Evolutionary conservation across 805 yeast species (phyloP), one percentile per base, ranked within the genome.

Genomic region (Candida suzukii): DNA sequence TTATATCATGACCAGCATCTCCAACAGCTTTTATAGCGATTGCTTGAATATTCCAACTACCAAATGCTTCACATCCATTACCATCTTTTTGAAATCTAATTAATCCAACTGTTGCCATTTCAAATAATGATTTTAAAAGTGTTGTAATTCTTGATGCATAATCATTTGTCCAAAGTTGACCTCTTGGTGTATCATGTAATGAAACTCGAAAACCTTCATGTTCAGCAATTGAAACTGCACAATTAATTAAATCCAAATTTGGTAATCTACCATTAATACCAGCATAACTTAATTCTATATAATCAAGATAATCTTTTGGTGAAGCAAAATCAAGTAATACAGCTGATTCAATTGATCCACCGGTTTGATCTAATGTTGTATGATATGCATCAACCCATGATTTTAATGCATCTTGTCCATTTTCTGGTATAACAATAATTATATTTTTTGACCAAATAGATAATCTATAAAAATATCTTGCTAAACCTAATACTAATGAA

Each of bases 231-330:
- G 74, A 66, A n/a, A 80, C 80, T 3, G 86, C 95, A 22, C 88
- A 76, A 56, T 93, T 93, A 37, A 93, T 66, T 42, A 93, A 64
- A 63, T 93, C 99, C 52, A 93, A 70, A 58, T 93, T 93, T 14
- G 99, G 99, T 48, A 90, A 70, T 61, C 88, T 97, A 18, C 99
- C 99, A 56, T 93, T 93, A 44, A 90, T 68, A 0, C 99, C 99
- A 45, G 84, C 88, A 57, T 87, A 91, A 37, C 66, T 69, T 35
- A 93, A 59, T 57, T 90, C 96, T 26, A 85, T 61, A 52, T 74
- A 77, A 42, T 83, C 86, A 57, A 88, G 76, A 49, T 76, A 71
- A 58, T 90, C 98, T 28, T 58, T 56, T 1, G 61, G 60, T 8
- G 66, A 64, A 3, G 93, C 79, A 55, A 75, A 88, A 58, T 93